Evolutionary conservation across 371 early-diverging fungal species (phyloP).

Genomic region (Actinomucor elegans): DNA sequence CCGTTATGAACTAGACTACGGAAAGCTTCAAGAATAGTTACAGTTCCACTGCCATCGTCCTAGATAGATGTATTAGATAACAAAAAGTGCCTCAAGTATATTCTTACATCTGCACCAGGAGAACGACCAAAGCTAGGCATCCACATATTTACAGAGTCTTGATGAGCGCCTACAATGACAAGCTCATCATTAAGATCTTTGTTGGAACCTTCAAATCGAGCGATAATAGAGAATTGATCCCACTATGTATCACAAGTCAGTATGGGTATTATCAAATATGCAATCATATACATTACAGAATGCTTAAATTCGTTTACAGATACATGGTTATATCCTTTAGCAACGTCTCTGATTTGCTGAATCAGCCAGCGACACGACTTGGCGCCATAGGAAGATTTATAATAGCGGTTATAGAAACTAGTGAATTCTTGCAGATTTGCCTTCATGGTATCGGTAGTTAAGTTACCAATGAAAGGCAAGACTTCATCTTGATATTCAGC

Average conservation of each 20-base stretch:
- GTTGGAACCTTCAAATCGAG: conserved; percentile 68
- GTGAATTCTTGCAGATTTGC: conserved; percentile 70
- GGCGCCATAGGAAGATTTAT: conserved; percentile 71
- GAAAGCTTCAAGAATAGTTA: conserved; percentile 87
- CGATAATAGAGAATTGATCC: conserved; percentile 56
- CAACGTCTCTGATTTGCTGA: conserved; percentile 55
- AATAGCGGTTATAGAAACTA: conserved; percentile 87
- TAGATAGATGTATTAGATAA: conserved; percentile 26
- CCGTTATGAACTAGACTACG: conserved; percentile 65
- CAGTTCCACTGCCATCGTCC: conserved; percentile 91
- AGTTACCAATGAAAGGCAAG: conserved; percentile 47
- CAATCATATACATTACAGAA: conserved; percentile 20
- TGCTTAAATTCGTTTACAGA: conserved; percentile 78
- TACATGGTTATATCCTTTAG: conserved; percentile 51
- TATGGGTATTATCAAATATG: no score
- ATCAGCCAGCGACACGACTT: conserved; percentile 80
- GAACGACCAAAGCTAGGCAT: conserved; percentile 79
- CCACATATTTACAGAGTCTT: conserved; percentile 89
- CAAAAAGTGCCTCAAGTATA: no score
- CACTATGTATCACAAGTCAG: no score
- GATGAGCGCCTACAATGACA: conserved; percentile 89
- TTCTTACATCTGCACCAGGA: conserved; percentile 77
- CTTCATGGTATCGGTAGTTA: conserved; percentile 67
- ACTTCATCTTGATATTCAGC: conserved; percentile 57
- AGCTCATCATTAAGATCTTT: conserved; percentile 57